Percentiles rank a stretch among this genome's conserved stretches.
Conservation (phyloP, 2,329 filamentous ascomycete species). For the Epichloe hybrida region DNA sequence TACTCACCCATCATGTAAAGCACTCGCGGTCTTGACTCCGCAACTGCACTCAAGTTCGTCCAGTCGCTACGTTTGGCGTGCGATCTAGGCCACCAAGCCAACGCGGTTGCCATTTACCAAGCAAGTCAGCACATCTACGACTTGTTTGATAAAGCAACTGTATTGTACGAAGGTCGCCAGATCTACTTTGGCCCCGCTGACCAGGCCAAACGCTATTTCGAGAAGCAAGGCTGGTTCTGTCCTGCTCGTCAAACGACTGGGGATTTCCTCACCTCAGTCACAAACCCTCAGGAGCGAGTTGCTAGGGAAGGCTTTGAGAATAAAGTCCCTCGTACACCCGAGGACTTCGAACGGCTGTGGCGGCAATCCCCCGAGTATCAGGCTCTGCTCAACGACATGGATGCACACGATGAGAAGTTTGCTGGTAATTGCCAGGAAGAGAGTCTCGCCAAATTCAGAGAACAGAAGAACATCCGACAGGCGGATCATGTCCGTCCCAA, state of each 20-base stretch:
- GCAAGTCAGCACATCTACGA: conserved; percentile 58
- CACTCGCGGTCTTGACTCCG: conserved; percentile 59
- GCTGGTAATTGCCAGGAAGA: conserved; percentile 27
- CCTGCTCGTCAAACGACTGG: conserved; percentile 52
- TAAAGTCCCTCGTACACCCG: conserved; percentile 50
- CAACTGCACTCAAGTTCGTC: conserved; percentile 61
- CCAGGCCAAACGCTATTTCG: conserved; percentile 51
- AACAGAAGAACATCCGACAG: conserved; percentile 36
- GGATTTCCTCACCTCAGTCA: conserved; percentile 58
- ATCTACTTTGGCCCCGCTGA: conserved; percentile 59
- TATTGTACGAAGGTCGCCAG: conserved; percentile 64
- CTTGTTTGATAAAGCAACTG: conserved; percentile 60
- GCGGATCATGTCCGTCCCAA: conserved; percentile 37
- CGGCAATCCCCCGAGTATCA: conserved; percentile 30
- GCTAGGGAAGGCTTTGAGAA: conserved; percentile 44
- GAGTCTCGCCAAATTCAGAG: conserved; percentile 26
- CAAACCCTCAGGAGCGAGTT: conserved; percentile 47
- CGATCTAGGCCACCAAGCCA: conserved; percentile 48
- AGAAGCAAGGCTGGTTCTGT: conserved; percentile 54
- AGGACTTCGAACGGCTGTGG: conserved; percentile 49
- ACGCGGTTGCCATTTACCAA: conserved; percentile 59
- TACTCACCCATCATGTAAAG: conserved; percentile 11
- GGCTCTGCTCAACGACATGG: conserved; percentile 32
- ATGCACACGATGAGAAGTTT: conserved; percentile 32
- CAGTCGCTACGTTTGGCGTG: conserved; percentile 51